Base-by-base conservation (phyloP, 2,329 filamentous ascomycete genomes). In the Penicillium freii region DNA sequence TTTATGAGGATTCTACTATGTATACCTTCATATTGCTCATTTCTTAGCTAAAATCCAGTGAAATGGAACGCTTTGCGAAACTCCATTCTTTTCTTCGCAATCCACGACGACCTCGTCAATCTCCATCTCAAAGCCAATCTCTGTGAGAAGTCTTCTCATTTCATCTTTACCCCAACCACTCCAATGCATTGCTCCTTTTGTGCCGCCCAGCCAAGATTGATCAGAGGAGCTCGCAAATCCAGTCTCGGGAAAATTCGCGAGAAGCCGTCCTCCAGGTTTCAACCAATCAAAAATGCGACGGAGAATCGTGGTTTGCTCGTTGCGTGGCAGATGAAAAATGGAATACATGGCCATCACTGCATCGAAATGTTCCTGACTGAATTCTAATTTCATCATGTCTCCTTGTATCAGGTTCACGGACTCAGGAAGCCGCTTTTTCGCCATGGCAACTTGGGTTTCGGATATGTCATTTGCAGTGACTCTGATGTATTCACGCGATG, bases 341-440 rank as follows among this genome's bases (percentile, higher is more conserved):
- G 78, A 82, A 68, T 83, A 85, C 63, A 85, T 78, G 0, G 71
- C 82, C 1, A 81, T 62, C 1, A 84, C 75, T 5, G 78, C 81
- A 56, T 84, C 77, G 54, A 85, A 75, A 0, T 72, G 71, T 0
- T 44, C 66, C 0, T 61, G 56, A 0, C 54, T 57, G 57, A 80
- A 78, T 1, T 66, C 52, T 1, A 81, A 66, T 0, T 56, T 59
- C 56, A 75, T 69, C 78, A 81, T 81, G 53, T 81, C 78, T 2
- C 74, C 76, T 17, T 71, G 61, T 3, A 73, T 57, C 1, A 76
- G 63, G 7, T 57, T 56, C n/a, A 72, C 65, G 0, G 62, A 58
- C 1, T 53, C 27, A 4, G 64, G 57, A 3, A 74, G 64, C 4
- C 63, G 62, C 13, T 59, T 19, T 40, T 48, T 61, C 1, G 76